Evolutionary conservation across 75 land plant genomes (phyloP).

Genomic region (Picea sitchensis): DNA sequence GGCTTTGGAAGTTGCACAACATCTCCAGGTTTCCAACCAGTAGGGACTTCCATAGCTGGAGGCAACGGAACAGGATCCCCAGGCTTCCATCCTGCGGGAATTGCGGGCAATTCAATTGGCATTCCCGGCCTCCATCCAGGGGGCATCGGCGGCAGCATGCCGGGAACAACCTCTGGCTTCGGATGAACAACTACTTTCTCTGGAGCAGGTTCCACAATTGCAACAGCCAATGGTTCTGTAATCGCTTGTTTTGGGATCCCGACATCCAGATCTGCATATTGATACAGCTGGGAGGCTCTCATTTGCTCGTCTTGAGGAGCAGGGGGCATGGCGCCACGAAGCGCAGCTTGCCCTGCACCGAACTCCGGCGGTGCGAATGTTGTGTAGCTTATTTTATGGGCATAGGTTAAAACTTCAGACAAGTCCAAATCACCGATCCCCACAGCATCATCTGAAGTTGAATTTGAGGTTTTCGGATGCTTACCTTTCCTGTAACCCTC

Average conservation of each 20-base stretch:
- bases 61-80: constrained; percentile 77
- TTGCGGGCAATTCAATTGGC: constrained; percentile 71
- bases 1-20: constrained; percentile 22
- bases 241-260: constrained; percentile 55
- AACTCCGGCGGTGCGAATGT: constrained; percentile 96
- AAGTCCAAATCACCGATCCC: constrained; percentile 29
- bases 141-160: constrained; percentile 34
- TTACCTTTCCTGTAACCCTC: constrained; percentile 51
- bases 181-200: not conserved
- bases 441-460: constrained; percentile 4
- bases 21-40: constrained; percentile 26
- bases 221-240: not conserved
- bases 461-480: constrained; percentile 16
- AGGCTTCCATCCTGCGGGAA: constrained; percentile 94
- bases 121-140: constrained; percentile 77
- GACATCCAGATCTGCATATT: constrained; percentile 58
- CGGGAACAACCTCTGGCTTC: constrained; percentile 4
- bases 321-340: constrained; percentile 85
- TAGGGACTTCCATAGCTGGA: constrained; percentile 34
- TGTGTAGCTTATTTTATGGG: constrained; percentile 86
- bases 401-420: constrained; percentile 73
- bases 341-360: constrained; percentile 63
- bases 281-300: constrained; percentile 83
- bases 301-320: constrained; percentile 94
- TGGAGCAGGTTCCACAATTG: not conserved